Base-by-base conservation (phyloP, 345 rosid species). In the Pugionium dolabratum region DNA sequence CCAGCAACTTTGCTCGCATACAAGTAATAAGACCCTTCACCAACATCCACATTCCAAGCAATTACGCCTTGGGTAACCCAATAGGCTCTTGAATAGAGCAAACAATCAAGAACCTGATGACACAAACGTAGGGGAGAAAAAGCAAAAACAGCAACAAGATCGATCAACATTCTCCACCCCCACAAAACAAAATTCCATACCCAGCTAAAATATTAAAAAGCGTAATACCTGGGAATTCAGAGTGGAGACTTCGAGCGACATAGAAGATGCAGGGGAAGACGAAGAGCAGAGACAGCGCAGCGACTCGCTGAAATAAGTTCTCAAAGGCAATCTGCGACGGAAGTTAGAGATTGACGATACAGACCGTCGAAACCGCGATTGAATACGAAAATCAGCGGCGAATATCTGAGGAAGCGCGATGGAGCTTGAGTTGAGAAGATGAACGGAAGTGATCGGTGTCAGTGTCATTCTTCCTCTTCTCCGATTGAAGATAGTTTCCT, bases 1-100 rank as follows among this genome's bases (percentile, higher is more conserved):
- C 78, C 66, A 69, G 89, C 95, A 63, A 55, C 26, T 64, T 41
- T 66, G 71, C 97, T 88, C 35, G 88, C 95, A 74, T 83, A 90
- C 64, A 90, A 74, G 73, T 69, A 90, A 81, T 83, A 86, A 2
- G 82, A 84, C 37, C 80, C 84, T 68, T 78, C 84, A 44, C 79
- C 75, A 77, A 71, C 66, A 68, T 83, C 92, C 65, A 82, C 92
- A 84, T 88, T 82, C 96, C 89, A 88, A 3, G 95, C 97, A 37
- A 94, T 86, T 72, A 85, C 53, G 42, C 73, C 66, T 76, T 81
- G 44, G 32, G 78, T 76, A 11, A 85, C 86, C 99, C 97, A 90
- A 63, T 78, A 85, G 10, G 90, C 96, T 71, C 82, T 84, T 3
- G 95, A 86, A 67, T 69, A 78, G 28, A 69, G 30, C 70, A 88